Conservation (phyloP, 139 green algal genomes). For the Chlamydomonas sp. region DNA sequence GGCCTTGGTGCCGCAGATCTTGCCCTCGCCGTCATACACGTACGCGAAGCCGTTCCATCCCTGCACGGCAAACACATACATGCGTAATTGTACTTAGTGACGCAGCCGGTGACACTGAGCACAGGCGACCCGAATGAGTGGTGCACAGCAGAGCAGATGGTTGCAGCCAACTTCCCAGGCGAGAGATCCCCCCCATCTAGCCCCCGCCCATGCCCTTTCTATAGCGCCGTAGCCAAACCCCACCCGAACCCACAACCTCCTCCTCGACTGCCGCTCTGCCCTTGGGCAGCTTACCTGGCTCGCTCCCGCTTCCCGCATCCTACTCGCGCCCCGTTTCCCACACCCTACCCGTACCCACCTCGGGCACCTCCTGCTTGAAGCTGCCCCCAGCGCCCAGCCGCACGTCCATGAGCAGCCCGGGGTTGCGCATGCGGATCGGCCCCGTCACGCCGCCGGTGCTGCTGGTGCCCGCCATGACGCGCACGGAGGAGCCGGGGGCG, state of each 20-base stretch:
- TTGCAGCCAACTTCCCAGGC: no score
- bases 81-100: background rate
- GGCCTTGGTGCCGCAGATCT: conserved; percentile 62
- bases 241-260: no score
- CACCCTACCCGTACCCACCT: background rate
- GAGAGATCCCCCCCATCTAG: no score
- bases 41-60: conserved; percentile 83
- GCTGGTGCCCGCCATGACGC: conserved; percentile 82
- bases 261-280: no score
- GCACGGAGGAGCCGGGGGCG: conserved; percentile 56
- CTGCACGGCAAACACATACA: background rate
- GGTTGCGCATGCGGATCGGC: conserved; percentile 86
- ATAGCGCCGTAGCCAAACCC: no score
- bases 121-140: background rate
- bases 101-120: background rate
- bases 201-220: no score
- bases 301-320: no score
- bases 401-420: conserved; percentile 87
- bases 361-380: conserved; percentile 57
- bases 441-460: conserved; percentile 44
- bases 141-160: no score
- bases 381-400: conserved; percentile 55
- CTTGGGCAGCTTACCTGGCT: no score
- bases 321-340: no score
- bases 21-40: conserved; percentile 80